Evolutionary conservation across 2,329 filamentous ascomycete species (phyloP).

Genomic region (Podosphaera xanthii): DNA sequence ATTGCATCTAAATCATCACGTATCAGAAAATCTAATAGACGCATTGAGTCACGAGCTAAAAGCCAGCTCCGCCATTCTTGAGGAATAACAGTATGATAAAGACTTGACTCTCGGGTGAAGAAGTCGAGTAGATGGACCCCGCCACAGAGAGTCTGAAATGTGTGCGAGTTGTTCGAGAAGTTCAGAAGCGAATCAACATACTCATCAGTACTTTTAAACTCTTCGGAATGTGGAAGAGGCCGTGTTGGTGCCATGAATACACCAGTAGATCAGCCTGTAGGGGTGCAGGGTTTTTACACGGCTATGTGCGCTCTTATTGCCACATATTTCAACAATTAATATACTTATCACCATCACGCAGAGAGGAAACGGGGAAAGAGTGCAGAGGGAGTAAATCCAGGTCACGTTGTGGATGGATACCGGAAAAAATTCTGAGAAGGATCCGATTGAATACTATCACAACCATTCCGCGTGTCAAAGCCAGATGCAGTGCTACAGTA

Average conservation of each 20-base stretch:
- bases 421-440: too few relatives aligned
- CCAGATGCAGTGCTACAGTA: too few relatives aligned
- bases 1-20: conserved; percentile 39
- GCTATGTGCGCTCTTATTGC: too few relatives aligned
- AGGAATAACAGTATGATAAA: conserved; percentile 59
- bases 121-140: conserved; percentile 97
- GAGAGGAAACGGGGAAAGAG: too few relatives aligned
- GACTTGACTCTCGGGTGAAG: conserved; percentile 62
- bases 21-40: conserved; percentile 57
- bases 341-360: too few relatives aligned
- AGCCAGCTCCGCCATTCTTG: conserved; percentile 67
- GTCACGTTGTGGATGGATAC: too few relatives aligned
- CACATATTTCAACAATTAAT: too few relatives aligned
- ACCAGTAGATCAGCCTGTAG: too few relatives aligned
- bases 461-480: too few relatives aligned
- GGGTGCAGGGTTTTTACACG: too few relatives aligned
- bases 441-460: too few relatives aligned
- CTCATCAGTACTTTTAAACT: conserved; percentile 45
- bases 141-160: conserved; percentile 77
- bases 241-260: conserved; percentile 11
- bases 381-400: too few relatives aligned
- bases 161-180: conserved; percentile 50
- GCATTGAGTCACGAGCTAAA: conserved; percentile 43
- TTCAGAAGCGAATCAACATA: conserved; percentile 60
- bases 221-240: conserved; percentile 10